Base-by-base conservation (phyloP, 2,329 filamentous ascomycete genomes). In the Epichloe sylvatica region DNA sequence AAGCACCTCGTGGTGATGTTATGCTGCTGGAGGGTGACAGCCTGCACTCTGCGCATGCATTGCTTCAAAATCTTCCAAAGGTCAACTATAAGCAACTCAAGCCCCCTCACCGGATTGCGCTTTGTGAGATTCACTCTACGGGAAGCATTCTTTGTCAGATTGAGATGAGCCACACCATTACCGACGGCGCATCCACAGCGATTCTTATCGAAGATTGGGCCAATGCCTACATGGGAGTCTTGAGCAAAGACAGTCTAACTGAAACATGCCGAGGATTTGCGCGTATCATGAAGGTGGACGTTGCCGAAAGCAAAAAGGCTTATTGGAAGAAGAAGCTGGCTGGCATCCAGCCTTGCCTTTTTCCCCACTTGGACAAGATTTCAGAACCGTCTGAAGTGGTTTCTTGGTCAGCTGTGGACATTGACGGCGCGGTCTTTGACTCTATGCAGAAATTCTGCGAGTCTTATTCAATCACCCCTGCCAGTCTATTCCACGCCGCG, bases 401-500 rank as follows among this genome's bases (percentile, higher is more conserved):
- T 41, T 44, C 43, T 39, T 42, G 45, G 35, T 23, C 41, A n/a
- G 11, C 25, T 12, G 34, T 40, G 17, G 47, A 49, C 3, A n/a
- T 46, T 21, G 25, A 13, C 41, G 19, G 35, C 21, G 17, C 43
- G 49, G 19, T 42, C n/a, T 37, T 46, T 43, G 2, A 3, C 45
- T 9, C 55, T 58, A n/a, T 50, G 43, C 43, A 50, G 12, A 41
- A 34, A 11, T 71, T 70, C 53, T 71, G 70, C 51, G 62, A 62
- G 47, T 58, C 58, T 40, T 57, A 66, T 3, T 67, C 64, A 5
- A 62, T 73, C 11, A 79, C 75, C 0, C 52, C 73, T 0, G 71
- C 75, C 0, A 73, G 68, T 35, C 55, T 78, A 2, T 63, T 79
- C 0, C 73, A 77, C 48, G 64, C 74, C 30, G 67, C 67, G 0